Base-by-base conservation (phyloP, 2,329 filamentous ascomycete genomes). In the Allantophomopsis lycopodina region DNA sequence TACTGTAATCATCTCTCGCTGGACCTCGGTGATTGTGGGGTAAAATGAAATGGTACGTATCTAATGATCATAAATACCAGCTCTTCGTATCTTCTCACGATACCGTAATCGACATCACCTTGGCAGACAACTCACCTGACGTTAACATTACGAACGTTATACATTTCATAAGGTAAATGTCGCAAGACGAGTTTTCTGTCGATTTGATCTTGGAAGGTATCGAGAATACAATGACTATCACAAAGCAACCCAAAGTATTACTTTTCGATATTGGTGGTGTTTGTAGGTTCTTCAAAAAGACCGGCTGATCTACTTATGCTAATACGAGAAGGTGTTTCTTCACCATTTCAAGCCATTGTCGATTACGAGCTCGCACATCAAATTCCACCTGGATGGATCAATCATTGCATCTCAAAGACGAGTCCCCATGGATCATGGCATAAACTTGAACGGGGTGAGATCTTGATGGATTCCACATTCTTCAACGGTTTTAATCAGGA, bases 241-340 rank as follows among this genome's bases (percentile, higher is more conserved):
- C 54, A 32, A 65, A 61, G 42, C 66, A 66, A 42, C 83, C 83
- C 21, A 82, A 83, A 50, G 83, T 84, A 40, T 64, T 93, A 23
- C 68, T 98, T 16, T 96, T 96, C 59, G 91, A 98, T 61, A 91
- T 98, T 50, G 91, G 91, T 32, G 91, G 91, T 45, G 91, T 98
- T 50, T 93, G 86, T 94, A 80, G 69, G 85, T 77, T 44, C 13
- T 3, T 21, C 35, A 32, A 41, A 32, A 17, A 7, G 36, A 43
- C 49, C 52, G 39, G 52, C 38, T 28, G 13, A 34, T 14, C 16
- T n/a, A n/a, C n/a, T n/a, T n/a, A 34, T 8, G 32, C n/a, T 34
- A 14, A 15, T 8, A 8, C 13, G 7, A 8, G 7, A 34, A 15
- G 37, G 48, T 88, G 86, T 95, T 40, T 67, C 82, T 17, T 95